Evolutionary conservation across 371 early-diverging fungal genomes (phyloP), one percentile per base, ranked within the genome.

Genomic region (Mycotypha africana): DNA sequence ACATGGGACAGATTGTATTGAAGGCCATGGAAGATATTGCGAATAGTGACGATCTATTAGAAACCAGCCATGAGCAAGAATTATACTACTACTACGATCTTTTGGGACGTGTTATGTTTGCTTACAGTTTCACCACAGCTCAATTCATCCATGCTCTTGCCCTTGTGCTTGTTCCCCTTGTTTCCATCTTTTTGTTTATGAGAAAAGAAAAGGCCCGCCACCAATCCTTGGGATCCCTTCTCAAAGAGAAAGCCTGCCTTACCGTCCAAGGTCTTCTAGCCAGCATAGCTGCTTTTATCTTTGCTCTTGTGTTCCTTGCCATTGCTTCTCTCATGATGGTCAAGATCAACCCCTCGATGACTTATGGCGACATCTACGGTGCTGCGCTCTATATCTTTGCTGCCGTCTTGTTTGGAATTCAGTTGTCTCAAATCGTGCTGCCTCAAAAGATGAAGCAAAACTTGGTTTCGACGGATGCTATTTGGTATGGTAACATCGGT

Each of bases 1-100:
- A 83, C 50, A 84, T 86, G 84, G 87, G 87, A 2, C 60, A 63
- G 32, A 67, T 79, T 15, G 63, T 66, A 2, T 53, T 86, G 11
- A 50, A 48, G 11, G 56, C 67, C 17, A 35, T 68, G 8, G 65
- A 62, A 1, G 5, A 48, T 21, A 68, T 77, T 34, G 75, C 65
- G 11, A 58, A 67, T 14, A 58, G 58, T 12, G 65, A 72, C 35
- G 65, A 61, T 15, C 24, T 79, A 46, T 34, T 60, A 11, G 32
- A 50, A 8, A 55, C 33, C 20, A 4, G 32, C 4, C 26, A 31
- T 41, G 57, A 56, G 15, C 58, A 63, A 38, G 44, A 67, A 22
- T 51, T 60, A 25, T 61, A 70, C 36, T 53, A 78, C 14, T 76
- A 73, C 34, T 81, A 64, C 45, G 81, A 81, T 45, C 50, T 81